Conservation (phyloP, 1,139 yeast genomes). For the Lodderomyces jiufengensis region DNA sequence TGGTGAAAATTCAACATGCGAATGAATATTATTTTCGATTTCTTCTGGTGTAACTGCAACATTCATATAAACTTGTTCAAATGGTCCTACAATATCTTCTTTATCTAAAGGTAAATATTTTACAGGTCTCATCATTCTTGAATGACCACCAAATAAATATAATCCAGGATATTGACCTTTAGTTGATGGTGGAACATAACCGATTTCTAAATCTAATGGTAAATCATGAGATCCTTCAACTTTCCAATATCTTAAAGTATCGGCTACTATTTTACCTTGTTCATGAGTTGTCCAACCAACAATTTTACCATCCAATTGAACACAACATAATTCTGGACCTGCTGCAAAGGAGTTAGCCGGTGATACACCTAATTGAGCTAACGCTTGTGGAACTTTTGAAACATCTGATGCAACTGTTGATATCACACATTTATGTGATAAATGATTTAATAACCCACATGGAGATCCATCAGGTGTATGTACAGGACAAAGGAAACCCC, state of each 20-base stretch:
- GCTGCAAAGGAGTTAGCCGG: conserved; percentile 78
- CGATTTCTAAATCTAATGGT: conserved; percentile 86
- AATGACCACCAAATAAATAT: conserved; percentile 82
- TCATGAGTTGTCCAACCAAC: conserved; percentile 94
- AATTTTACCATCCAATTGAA: conserved; percentile 88
- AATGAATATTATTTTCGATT: conserved; percentile 73
- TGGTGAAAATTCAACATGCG: conserved; percentile 93
- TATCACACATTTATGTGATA: conserved; percentile 90
- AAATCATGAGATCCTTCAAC: conserved; percentile 73
- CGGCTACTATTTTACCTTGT: conserved; percentile 83
- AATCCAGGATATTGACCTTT: conserved; percentile 98
- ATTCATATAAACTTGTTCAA: conserved; percentile 96
- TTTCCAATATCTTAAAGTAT: conserved; percentile 90
- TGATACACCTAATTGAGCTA: conserved; percentile 76
- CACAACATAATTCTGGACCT: conserved; percentile 84
- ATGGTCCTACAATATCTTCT: conserved; percentile 89
- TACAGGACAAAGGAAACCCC: conserved; percentile 99
- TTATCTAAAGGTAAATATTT: conserved; percentile 82
- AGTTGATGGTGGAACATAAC: conserved; percentile 89
- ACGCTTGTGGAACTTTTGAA: conserved; percentile 60
- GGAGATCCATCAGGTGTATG: conserved; percentile 99
- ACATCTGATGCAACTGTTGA: conserved; percentile 77
- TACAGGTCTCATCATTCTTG: conserved; percentile 96
- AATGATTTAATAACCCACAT: conserved; percentile 95
- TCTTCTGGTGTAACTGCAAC: conserved; percentile 94